Evolutionary conservation across 225 moss, liverwort and hornwort genomes (phyloP).

Genomic region (Bryoerythrophyllum caledonicum): DNA sequence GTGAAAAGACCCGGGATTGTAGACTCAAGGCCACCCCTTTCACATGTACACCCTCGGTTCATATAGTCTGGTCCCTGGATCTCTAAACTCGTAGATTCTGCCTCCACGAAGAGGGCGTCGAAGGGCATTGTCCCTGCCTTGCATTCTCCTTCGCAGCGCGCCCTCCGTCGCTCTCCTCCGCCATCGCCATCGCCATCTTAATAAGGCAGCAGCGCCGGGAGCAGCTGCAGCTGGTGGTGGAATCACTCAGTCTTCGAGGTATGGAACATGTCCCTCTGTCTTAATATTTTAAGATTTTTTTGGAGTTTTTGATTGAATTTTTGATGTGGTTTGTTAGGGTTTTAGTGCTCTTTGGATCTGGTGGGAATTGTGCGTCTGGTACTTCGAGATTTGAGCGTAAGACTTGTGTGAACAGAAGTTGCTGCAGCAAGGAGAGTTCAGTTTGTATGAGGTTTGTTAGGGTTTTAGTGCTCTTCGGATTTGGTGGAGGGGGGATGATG

Average conservation of each 20-base stretch:
- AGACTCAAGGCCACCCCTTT: no score
- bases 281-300: not conserved
- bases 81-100: not conserved
- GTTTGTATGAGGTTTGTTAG: no score
- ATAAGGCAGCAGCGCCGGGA: slow-evolving; percentile 6
- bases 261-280: rapidly evolving
- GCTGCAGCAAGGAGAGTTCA: not conserved
- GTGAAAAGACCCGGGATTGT: no score
- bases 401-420: not conserved
- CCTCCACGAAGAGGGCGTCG: not conserved
- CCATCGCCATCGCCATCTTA: not conserved
- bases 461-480: no score
- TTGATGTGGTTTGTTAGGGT: no score
- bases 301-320: not conserved
- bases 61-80: no score
- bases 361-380: no score
- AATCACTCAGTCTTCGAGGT: not conserved
- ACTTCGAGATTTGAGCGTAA: no score
- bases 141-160: not conserved
- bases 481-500: not conserved
- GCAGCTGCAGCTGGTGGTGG: not conserved
- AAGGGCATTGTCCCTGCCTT: not conserved
- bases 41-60: no score
- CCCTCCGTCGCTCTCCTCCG: not conserved
- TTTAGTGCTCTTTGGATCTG: no score